phyloP scores from a whole-genome alignment of 768 basidiomycete genomes.

The Tricholoma terreum region DNA sequence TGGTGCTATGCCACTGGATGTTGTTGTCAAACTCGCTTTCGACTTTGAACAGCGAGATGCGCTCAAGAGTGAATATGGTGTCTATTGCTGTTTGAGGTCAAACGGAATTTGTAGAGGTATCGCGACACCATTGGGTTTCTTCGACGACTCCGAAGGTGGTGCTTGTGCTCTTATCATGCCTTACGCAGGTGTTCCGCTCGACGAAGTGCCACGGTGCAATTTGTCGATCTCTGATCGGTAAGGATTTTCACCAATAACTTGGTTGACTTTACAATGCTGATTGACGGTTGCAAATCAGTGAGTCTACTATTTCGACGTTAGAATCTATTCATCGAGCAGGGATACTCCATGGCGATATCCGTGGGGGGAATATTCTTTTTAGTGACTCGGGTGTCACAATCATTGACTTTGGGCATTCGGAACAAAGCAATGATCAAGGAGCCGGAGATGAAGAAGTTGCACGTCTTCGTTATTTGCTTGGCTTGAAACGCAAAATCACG shows the following conservation, averaged over 20 bases:
- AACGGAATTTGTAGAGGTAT: constrained; percentile 11
- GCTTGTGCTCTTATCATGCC: constrained; percentile 12
- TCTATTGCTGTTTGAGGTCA: constrained; percentile 10
- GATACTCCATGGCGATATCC: constrained; percentile 16
- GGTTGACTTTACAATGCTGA: no score
- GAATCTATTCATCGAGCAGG: constrained; percentile 12
- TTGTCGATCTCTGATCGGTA: constrained; percentile 11
- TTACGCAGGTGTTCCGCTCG: constrained; percentile 9
- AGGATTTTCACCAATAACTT: constrained; percentile 2
- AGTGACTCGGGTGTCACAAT: constrained; percentile 12
- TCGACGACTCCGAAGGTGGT: no score
- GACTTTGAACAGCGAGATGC: background rate
- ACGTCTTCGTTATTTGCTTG: background rate
- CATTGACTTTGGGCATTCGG: constrained; percentile 14
- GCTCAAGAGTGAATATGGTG: background rate
- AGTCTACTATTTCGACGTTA: constrained; percentile 9
- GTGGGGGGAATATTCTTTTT: constrained; percentile 13
- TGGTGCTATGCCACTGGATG: background rate
- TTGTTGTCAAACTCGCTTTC: constrained; percentile 13
- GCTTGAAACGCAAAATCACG: background rate
- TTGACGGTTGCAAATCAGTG: background rate
- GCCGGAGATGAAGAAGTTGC: constrained; percentile 9
- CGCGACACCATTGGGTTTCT: no score
- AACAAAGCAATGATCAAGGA: constrained; percentile 7
- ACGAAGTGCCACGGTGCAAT: background rate